Percentiles rank a stretch among this genome's conserved stretches.
These are phyloP conservation scores for Alternaria brassicae DNA, from an alignment of 2,329 filamentous ascomycete species.

Conservation along the genomic window DNA sequence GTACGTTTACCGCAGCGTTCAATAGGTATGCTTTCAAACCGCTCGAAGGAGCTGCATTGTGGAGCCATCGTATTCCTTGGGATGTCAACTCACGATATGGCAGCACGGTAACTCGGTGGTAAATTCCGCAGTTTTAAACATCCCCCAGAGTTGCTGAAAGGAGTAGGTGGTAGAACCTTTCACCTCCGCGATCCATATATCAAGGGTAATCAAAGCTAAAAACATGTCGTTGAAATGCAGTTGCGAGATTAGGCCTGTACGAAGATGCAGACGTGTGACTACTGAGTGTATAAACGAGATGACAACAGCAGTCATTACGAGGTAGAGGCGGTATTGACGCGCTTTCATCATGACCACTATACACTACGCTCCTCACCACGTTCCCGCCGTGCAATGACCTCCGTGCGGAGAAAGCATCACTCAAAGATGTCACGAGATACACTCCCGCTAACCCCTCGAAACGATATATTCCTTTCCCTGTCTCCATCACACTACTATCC, in stretches of 20 bases:
- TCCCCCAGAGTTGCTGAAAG: neutral
- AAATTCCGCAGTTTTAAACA: neutral
- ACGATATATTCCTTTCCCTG: neutral
- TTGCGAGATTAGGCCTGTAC: neutral
- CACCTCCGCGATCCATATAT: neutral
- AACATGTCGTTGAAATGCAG: neutral
- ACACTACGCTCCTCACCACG: neutral
- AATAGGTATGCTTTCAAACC: neutral
- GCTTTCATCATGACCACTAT: neutral
- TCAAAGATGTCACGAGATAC: neutral
- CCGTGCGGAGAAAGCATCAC: neutral
- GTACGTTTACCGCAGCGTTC: slow-evolving; percentile 4
- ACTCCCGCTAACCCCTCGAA: no score
- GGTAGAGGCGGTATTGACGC: neutral
- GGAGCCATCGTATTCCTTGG: neutral
- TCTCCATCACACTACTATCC: neutral
- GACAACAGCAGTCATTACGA: neutral
- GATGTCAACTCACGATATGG: neutral
- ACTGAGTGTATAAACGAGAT: neutral
- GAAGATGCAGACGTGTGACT: neutral
- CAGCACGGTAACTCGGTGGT: slow-evolving; percentile 1
- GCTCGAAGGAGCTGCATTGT: neutral
- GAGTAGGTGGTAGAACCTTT: neutral
- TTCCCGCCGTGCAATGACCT: neutral
- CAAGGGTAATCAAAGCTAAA: neutral